phyloP scores from a whole-genome alignment of 495 filamentous ascomycete genomes.

The Podospora conica region DNA sequence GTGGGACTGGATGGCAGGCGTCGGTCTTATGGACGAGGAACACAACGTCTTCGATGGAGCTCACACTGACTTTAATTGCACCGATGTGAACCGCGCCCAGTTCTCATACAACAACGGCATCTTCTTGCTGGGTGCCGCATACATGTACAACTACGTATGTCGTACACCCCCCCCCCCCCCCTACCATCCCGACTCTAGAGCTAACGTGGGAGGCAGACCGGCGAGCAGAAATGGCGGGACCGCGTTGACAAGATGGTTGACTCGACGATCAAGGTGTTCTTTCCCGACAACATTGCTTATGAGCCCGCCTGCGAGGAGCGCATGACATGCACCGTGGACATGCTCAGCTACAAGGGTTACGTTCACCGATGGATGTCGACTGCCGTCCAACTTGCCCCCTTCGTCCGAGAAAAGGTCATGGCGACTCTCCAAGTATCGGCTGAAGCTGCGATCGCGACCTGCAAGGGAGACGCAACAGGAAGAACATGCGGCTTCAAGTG shows the following conservation, averaged over 20 bases:
- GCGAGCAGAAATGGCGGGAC: slow-evolving; percentile 45
- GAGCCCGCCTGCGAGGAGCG: slow-evolving; percentile 64
- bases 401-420: slow-evolving; percentile 55
- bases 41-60: slow-evolving; percentile 73
- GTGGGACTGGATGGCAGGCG: slow-evolving; percentile 62
- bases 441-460: slow-evolving; percentile 61
- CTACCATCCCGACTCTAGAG: slow-evolving; percentile 33
- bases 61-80: slow-evolving; percentile 58
- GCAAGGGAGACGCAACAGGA: slow-evolving; percentile 51
- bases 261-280: slow-evolving; percentile 55
- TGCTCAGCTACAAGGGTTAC: slow-evolving; percentile 82
- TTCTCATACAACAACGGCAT: slow-evolving; percentile 78
- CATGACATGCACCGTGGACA: slow-evolving; percentile 64
- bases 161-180: not conserved
- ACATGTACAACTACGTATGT: slow-evolving; percentile 68
- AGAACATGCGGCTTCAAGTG: slow-evolving; percentile 67
- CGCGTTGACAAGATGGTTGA: slow-evolving; percentile 56
- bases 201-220: slow-evolving; percentile 40
- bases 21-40: slow-evolving; percentile 57
- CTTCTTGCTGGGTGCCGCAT: slow-evolving; percentile 64
- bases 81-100: slow-evolving; percentile 53
- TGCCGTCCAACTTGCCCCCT: slow-evolving; percentile 65
- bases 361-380: slow-evolving; percentile 74
- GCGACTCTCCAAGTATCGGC: slow-evolving; percentile 60
- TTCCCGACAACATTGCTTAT: slow-evolving; percentile 44